Evolutionary conservation across 2,329 filamentous ascomycete species (phyloP).

Genomic region (Colletotrichum sp.): DNA sequence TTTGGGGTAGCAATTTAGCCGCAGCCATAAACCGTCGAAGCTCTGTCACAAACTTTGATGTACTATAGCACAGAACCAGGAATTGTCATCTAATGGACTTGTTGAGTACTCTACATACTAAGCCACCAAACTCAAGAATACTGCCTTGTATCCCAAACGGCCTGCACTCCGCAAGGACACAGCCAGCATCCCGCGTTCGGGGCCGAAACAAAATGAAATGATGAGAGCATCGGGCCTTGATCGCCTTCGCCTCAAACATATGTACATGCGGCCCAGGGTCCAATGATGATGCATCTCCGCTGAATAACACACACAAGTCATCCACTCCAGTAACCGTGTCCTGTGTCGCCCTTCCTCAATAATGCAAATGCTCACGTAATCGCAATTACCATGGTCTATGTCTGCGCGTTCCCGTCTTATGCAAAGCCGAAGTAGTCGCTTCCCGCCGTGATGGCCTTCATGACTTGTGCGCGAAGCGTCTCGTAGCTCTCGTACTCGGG

Average conservation of each 20-base stretch:
- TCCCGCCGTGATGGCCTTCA: constrained; percentile 96
- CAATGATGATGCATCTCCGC: background rate
- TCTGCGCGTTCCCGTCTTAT: constrained; percentile 48
- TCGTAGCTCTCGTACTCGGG: constrained; percentile 99
- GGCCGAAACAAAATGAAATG: background rate
- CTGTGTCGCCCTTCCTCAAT: constrained; percentile 9
- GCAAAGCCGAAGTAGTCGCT: constrained; percentile 98
- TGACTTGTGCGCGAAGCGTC: constrained; percentile 80
- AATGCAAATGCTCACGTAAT: constrained; percentile 19
- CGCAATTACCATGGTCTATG: constrained; percentile 13
- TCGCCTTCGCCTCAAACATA: background rate
- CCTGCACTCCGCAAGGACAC: constrained; percentile 16
- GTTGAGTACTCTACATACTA: constrained; percentile 14
- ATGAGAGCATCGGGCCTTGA: background rate
- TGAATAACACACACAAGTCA: constrained; percentile 5
- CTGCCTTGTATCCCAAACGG: background rate
- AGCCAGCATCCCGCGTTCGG: background rate
- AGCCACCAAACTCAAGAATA: background rate
- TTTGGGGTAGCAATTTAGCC: background rate
- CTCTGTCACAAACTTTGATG: background rate
- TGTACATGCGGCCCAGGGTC: constrained; percentile 6
- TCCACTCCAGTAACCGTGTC: background rate
- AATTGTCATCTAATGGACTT: background rate
- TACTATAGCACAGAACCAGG: background rate
- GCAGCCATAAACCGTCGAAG: background rate